A percentile compares a stretch with the other conserved stretches of the same genome.
These are phyloP conservation scores for Carex pumila DNA, from an alignment of 176 grass and related monocot genomes.

Conservation along the genomic window DNA sequence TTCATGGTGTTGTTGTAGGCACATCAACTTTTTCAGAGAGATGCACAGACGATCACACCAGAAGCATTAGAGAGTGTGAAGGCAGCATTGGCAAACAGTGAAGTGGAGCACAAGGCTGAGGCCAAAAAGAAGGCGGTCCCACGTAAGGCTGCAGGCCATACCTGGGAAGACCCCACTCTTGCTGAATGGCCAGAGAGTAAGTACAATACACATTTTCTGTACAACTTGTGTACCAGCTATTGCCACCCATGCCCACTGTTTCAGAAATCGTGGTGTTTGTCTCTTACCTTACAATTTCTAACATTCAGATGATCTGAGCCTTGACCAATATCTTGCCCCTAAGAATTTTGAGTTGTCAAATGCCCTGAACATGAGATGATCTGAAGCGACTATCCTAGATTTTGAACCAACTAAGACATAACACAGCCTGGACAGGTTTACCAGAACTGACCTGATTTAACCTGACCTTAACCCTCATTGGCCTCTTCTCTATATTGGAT, in stretches of 20 bases:
- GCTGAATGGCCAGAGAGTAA: slow-evolving; percentile 93
- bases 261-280: not conserved
- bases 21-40: slow-evolving; percentile 89
- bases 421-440: not conserved
- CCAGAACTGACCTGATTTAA: not conserved
- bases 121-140: slow-evolving; percentile 74
- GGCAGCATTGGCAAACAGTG: slow-evolving; percentile 82
- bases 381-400: not conserved
- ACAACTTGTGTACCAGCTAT: not conserved
- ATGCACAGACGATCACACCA: slow-evolving; percentile 91
- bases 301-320: not conserved
- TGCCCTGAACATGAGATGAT: not conserved
- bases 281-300: not conserved
- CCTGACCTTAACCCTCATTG: not conserved
- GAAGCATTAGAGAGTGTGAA: slow-evolving; percentile 95
- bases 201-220: not conserved
- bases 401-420: not conserved
- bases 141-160: slow-evolving; percentile 67
- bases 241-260: not conserved
- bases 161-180: slow-evolving; percentile 86
- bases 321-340: not conserved
- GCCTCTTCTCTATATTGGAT: not conserved
- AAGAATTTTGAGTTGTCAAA: not conserved
- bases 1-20: slow-evolving; percentile 24
- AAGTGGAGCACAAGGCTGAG: slow-evolving; percentile 48